Percentiles rank a stretch among this genome's conserved stretches.
Evolutionary conservation across 2,329 filamentous ascomycete genomes (phyloP).

Genomic region (Aspergillus sp.): DNA sequence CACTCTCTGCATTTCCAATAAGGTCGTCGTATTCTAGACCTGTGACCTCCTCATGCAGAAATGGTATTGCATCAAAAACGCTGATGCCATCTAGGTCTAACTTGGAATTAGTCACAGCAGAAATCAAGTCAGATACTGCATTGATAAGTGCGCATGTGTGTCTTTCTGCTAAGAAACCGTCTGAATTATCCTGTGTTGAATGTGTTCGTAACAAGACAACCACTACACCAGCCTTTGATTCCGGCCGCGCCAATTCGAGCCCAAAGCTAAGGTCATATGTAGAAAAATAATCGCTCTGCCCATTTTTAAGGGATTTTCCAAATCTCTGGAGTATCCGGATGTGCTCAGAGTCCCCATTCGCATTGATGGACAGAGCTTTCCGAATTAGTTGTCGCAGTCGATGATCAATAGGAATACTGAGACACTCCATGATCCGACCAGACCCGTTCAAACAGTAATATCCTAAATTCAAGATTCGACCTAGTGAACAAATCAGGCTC

Average conservation of each 20-base stretch:
- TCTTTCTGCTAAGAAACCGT: slow-evolving; percentile 1
- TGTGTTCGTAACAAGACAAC: slow-evolving; percentile 1
- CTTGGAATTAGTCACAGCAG: background rate
- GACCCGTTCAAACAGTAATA: background rate
- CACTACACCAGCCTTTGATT: slow-evolving; percentile 1
- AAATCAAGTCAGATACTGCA: background rate
- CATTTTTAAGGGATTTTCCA: background rate
- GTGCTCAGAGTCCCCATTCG: background rate
- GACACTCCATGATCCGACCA: slow-evolving; percentile 2
- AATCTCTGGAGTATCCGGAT: background rate
- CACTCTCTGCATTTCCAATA: background rate
- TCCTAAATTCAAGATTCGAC: background rate
- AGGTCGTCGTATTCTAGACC: background rate
- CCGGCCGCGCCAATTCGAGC: slow-evolving; percentile 1
- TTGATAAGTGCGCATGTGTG: background rate
- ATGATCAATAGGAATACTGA: slow-evolving; percentile 2
- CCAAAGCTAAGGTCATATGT: slow-evolving; percentile 1
- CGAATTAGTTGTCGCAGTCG: slow-evolving; percentile 1
- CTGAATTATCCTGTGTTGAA: slow-evolving; percentile 1
- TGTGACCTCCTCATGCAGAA: background rate
- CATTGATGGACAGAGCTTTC: background rate
- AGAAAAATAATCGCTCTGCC: background rate
- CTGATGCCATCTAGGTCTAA: slow-evolving; percentile 1
- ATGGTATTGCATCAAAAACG: slow-evolving; percentile 2
- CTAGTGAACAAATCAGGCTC: background rate